phyloP scores from a whole-genome alignment of 2,329 filamentous ascomycete species.

The Cytospora chrysosperma region DNA sequence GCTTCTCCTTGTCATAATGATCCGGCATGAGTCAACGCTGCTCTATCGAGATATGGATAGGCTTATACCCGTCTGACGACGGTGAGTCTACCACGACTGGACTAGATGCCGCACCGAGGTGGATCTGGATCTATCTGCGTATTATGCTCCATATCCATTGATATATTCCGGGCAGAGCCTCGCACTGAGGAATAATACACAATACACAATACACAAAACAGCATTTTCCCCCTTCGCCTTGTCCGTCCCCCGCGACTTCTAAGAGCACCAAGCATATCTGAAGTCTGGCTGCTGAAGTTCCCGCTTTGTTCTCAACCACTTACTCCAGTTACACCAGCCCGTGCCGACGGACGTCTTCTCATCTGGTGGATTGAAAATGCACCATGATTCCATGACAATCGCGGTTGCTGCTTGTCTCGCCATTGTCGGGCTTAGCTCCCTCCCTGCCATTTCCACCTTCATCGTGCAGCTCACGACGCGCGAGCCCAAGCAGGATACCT shows the following conservation, averaged over 20 bases:
- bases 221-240: not conserved
- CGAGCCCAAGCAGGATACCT: constrained; percentile 45
- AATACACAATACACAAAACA: not conserved
- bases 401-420: constrained; percentile 31
- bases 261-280: constrained; percentile 15
- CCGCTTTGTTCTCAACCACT: constrained; percentile 21
- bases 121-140: not conserved
- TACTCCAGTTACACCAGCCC: not conserved
- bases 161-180: constrained; percentile 3
- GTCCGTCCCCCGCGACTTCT: not conserved
- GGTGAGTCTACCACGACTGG: not conserved
- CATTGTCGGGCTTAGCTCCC: constrained; percentile 32
- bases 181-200: not conserved
- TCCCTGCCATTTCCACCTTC: constrained; percentile 32
- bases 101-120: not conserved
- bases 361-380: no score
- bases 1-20: not conserved
- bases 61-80: not conserved
- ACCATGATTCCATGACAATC: constrained; percentile 30
- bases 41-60: not conserved
- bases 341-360: not conserved
- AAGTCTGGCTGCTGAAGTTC: constrained; percentile 36
- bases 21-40: constrained; percentile 17
- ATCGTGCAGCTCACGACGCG: constrained; percentile 30
- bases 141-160: not conserved